phyloP scores from a whole-genome alignment of 805 yeast species.

The Saturnispora diversa region DNA sequence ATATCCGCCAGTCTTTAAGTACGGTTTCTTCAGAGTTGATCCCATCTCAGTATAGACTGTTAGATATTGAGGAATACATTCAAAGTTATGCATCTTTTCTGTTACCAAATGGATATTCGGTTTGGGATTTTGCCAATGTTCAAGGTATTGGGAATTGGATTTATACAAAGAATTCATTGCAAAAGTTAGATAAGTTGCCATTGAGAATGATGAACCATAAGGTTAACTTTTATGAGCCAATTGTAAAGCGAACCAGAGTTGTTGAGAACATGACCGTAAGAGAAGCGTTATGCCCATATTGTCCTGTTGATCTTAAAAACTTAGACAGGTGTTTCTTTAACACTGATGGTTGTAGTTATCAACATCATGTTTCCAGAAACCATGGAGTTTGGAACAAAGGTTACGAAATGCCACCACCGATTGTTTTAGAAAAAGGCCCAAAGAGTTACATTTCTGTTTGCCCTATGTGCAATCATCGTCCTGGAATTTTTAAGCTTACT shows the following conservation, averaged over 20 bases:
- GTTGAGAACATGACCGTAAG: constrained; percentile 16
- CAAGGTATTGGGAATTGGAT: constrained; percentile 8
- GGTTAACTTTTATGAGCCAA: constrained; percentile 13
- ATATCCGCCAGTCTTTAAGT: background rate
- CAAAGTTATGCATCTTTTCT: constrained; percentile 3
- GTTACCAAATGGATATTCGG: constrained; percentile 7
- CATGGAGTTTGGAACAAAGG: constrained; percentile 30
- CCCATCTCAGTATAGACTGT: background rate
- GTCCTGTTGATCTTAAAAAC: constrained; percentile 13
- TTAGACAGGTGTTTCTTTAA: constrained; percentile 17
- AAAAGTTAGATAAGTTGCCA: constrained; percentile 7
- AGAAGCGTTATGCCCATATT: constrained; percentile 29
- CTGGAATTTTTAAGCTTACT: background rate
- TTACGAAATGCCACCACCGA: constrained; percentile 24
- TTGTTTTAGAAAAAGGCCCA: constrained; percentile 2
- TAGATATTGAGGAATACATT: background rate
- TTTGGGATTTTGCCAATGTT: constrained; percentile 1
- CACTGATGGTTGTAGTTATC: constrained; percentile 22
- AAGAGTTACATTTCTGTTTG: background rate
- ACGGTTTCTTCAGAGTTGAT: background rate
- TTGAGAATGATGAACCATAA: constrained; percentile 7
- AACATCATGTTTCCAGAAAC: constrained; percentile 28
- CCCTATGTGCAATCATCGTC: background rate
- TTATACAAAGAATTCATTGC: constrained; percentile 7
- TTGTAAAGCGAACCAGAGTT: constrained; percentile 19